Evolutionary conservation across 305 asterid genomes (phyloP), one percentile per base, ranked within the genome.

Genomic region (Rubia peregrina): DNA sequence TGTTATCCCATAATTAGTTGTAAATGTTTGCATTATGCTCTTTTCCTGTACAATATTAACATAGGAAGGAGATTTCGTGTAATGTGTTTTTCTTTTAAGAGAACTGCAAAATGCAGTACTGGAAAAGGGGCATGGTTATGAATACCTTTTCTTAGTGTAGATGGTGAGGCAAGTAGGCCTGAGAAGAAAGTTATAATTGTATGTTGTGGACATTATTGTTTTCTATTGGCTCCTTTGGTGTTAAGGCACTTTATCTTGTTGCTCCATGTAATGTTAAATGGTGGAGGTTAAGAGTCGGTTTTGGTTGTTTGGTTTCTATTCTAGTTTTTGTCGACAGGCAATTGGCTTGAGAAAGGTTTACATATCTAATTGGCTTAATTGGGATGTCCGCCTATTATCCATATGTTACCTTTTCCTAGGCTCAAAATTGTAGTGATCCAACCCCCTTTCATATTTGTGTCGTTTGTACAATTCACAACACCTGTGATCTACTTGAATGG

Each of bases 401-500:
- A 14, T 38, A 56, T 69, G 33, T 30, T 36, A 21, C 30, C 17
- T 57, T 56, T 71, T 84, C 59, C 85, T 78, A 65, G 84, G 83
- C 38, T 65, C 82, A 70, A 70, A 83, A 77, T 74, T 81, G 84
- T 71, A 84, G 83, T 17, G 87, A 72, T 46, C 10, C 4, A 89
- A 74, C 85, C 91, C 96, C 89, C 6, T 84, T 40, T 21, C 76
- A 38, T 86, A 87, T 83, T 87, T 87, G 13, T 85, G 90, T 48
- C 86, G 79, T 75, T 88, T 92, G 69, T 86, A 85, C 0, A 86
- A 85, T 49, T 62, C 78, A 71, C 83, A 80, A 55, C 72, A 79
- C 80, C 53, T 74, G 44, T 59, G 80, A 75, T 83, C 82, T 0
- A 87, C 83, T 26, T 78, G 21, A 79, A 70, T 87, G 85, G 13